Conservation (phyloP, 495 filamentous ascomycete species). For the Immersiella caudata region DNA sequence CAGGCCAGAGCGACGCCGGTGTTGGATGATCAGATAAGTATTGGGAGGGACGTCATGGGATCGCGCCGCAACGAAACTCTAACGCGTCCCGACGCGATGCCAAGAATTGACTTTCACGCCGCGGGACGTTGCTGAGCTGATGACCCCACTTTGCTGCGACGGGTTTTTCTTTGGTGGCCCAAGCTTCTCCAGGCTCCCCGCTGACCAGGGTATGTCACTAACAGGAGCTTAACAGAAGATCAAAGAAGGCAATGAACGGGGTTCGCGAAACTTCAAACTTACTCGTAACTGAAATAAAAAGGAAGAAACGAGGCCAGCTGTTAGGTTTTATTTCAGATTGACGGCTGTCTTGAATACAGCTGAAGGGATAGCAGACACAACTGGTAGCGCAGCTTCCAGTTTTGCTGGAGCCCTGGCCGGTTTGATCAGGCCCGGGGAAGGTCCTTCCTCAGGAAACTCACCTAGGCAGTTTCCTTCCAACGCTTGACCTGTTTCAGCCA, state of each 20-base stretch:
- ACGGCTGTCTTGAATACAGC: no score
- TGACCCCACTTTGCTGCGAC: not conserved
- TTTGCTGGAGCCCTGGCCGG: not conserved
- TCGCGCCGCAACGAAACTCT: not conserved
- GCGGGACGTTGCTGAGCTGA: not conserved
- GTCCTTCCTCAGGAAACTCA: not conserved
- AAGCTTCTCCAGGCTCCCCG: not conserved
- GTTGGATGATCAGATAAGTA: not conserved
- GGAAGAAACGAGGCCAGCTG: not conserved
- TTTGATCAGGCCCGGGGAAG: not conserved
- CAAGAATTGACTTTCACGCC: not conserved
- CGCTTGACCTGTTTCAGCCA: not conserved
- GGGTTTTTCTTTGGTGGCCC: not conserved
- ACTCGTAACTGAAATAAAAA: not conserved
- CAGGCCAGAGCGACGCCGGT: not conserved
- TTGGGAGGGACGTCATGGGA: not conserved
- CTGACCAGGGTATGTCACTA: not conserved
- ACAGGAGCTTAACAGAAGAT: not conserved
- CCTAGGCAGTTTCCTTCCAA: not conserved
- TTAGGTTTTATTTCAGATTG: no score
- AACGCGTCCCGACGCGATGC: not conserved
- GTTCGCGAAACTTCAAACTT: not conserved
- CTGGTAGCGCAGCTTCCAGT: not conserved
- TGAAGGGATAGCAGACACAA: not conserved
- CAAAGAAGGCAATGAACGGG: not conserved